Percentiles rank a stretch among this genome's conserved stretches.
Conservation (phyloP, 176 grass and related monocot species). For the Carex pumila region DNA sequence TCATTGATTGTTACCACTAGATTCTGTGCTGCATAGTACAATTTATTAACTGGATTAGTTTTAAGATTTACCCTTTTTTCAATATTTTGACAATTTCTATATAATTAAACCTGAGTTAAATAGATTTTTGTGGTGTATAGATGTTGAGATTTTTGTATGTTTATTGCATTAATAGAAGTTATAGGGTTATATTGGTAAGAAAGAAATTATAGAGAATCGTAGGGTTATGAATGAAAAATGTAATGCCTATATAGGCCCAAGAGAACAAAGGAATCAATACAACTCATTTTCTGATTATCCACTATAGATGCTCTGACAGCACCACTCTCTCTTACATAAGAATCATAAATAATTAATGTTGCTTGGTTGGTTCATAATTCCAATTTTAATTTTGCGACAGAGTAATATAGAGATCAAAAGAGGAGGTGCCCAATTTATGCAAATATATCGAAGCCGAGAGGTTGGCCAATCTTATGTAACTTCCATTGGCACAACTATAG, state of each 20-base stretch:
- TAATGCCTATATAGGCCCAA: too few species aligned
- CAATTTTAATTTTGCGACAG: slow-evolving; percentile 28
- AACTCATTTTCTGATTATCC: too few species aligned
- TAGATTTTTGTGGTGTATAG: not conserved
- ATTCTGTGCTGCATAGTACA: not conserved
- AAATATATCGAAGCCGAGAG: slow-evolving; percentile 95
- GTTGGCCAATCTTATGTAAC: slow-evolving; percentile 94
- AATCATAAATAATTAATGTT: not conserved
- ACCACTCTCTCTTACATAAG: not conserved
- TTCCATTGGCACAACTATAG: slow-evolving; percentile 67
- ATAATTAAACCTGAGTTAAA: not conserved
- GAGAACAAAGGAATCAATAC: too few species aligned
- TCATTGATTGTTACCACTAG: not conserved
- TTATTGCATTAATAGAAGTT: too few species aligned
- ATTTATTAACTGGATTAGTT: not conserved
- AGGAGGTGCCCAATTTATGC: slow-evolving; percentile 45
- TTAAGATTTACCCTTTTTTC: not conserved
- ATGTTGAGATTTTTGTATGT: too few species aligned
- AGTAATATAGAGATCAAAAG: slow-evolving; percentile 21
- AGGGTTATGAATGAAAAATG: too few species aligned
- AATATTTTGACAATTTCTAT: not conserved
- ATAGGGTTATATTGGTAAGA: too few species aligned
- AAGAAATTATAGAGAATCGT: too few species aligned
- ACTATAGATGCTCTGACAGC: not conserved
- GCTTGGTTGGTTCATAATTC: not conserved